Evolutionary conservation across 345 rosid genomes (phyloP).

Genomic region (Physaria fendleri): DNA sequence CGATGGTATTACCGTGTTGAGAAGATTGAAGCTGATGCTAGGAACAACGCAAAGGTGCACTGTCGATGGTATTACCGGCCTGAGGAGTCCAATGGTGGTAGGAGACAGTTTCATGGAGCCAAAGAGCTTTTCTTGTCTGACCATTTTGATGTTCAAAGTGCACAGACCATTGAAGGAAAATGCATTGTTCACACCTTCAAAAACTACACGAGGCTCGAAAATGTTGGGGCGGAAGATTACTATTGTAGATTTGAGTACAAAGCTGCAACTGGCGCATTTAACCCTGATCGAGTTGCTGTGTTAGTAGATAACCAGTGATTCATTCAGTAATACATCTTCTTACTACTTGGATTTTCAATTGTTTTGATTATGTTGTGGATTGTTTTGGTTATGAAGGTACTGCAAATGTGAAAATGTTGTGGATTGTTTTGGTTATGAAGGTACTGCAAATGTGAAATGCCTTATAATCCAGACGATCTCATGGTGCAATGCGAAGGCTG

Average conservation of each 20-base stretch:
- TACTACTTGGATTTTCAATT: too few species aligned
- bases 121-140: conserved; percentile 90
- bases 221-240: conserved; percentile 75
- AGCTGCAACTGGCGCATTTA: too few species aligned
- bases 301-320: too few species aligned
- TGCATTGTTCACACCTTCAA: conserved; percentile 73
- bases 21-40: conserved; percentile 64
- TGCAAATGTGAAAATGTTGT: too few species aligned
- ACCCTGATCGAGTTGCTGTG: too few species aligned
- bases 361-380: too few species aligned
- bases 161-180: conserved; percentile 78
- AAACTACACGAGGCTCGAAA: conserved; percentile 70
- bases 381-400: too few species aligned
- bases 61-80: conserved; percentile 92
- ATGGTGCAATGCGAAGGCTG: too few species aligned
- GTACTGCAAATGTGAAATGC: too few species aligned
- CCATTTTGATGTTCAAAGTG: conserved; percentile 75
- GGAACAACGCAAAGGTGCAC: conserved; percentile 64
- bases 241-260: conserved; percentile 81
- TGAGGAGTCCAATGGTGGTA: conserved; percentile 75
- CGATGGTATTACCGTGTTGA: conserved; percentile 87
- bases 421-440: too few species aligned
- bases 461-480: too few species aligned
- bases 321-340: too few species aligned
- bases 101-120: conserved; percentile 85